Evolutionary conservation across 192 early-diverging fungal species (phyloP).

Genomic region (Dispira simplex): DNA sequence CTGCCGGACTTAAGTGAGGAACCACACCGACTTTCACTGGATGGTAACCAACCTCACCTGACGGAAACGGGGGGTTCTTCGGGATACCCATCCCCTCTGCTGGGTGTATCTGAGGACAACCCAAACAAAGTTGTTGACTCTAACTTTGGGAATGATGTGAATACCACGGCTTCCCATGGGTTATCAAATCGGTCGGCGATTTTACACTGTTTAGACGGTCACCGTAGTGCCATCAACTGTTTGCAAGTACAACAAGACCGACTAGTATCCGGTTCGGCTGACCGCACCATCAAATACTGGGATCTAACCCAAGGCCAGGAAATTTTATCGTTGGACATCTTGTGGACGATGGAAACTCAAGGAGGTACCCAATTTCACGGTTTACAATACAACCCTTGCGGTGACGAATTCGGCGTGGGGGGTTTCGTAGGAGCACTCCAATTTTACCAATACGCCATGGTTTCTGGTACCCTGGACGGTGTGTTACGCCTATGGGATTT

Average conservation of each 20-base stretch:
- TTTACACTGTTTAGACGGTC: slow-evolving; percentile 20
- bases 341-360: slow-evolving; percentile 37
- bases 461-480: slow-evolving; percentile 59
- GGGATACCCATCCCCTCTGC: slow-evolving; percentile 28
- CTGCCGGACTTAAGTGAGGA: slow-evolving; percentile 14
- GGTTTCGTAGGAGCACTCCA: slow-evolving; percentile 55
- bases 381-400: slow-evolving; percentile 12
- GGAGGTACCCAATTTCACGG: neutral
- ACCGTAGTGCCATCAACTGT: slow-evolving; percentile 22
- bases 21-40: neutral
- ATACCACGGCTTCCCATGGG: slow-evolving; percentile 7
- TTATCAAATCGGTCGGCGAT: slow-evolving; percentile 19
- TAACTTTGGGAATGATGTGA: neutral
- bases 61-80: slow-evolving; percentile 9
- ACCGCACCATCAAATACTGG: slow-evolving; percentile 66
- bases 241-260: slow-evolving; percentile 21
- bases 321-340: slow-evolving; percentile 47
- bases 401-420: slow-evolving; percentile 21
- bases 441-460: slow-evolving; percentile 55
- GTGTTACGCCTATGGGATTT: slow-evolving; percentile 65
- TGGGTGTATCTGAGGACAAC: slow-evolving; percentile 32
- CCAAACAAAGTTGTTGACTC: slow-evolving; percentile 27
- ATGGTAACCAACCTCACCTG: neutral
- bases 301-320: slow-evolving; percentile 48
- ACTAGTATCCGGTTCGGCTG: slow-evolving; percentile 49